Conservation (phyloP, 768 basidiomycete species). For the Pluteus cervinus region DNA sequence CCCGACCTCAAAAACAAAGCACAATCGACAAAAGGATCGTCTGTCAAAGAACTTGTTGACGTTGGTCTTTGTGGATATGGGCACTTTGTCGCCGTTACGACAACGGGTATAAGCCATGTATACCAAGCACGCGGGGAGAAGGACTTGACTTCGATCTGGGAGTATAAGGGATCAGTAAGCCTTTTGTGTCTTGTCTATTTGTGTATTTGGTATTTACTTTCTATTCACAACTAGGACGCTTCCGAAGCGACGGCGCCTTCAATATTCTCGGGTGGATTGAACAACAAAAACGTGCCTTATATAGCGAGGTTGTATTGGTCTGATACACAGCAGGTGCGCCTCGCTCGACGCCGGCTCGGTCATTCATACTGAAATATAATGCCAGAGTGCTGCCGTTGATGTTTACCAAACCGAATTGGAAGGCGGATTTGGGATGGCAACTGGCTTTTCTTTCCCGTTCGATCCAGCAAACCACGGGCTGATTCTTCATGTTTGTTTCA, state of each 20-base stretch:
- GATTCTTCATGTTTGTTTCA: constrained; percentile 52
- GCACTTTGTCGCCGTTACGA: constrained; percentile 50
- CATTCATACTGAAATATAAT: no score
- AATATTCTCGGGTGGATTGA: constrained; percentile 51
- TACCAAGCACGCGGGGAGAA: constrained; percentile 42
- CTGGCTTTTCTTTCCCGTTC: constrained; percentile 62
- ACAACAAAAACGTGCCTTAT: constrained; percentile 43
- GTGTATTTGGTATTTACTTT: constrained; percentile 2
- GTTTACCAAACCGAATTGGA: no score
- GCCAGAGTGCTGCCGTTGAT: no score
- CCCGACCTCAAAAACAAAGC: constrained; percentile 1
- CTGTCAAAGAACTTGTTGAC: constrained; percentile 52
- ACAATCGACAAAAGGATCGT: not conserved
- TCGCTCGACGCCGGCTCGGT: no score
- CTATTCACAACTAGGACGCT: constrained; percentile 24
- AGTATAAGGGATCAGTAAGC: constrained; percentile 53
- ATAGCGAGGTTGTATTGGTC: constrained; percentile 69
- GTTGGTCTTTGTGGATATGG: constrained; percentile 53
- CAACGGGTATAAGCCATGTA: constrained; percentile 54
- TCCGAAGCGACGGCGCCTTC: constrained; percentile 39
- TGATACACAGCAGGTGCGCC: constrained; percentile 40
- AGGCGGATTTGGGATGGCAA: no score
- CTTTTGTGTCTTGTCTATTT: no score
- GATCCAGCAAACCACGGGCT: constrained; percentile 61
- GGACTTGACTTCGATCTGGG: constrained; percentile 37